Percentiles rank a stretch among this genome's conserved stretches.
Conservation (phyloP, 805 yeast genomes). For the Jamesozyma jinghongensis region DNA sequence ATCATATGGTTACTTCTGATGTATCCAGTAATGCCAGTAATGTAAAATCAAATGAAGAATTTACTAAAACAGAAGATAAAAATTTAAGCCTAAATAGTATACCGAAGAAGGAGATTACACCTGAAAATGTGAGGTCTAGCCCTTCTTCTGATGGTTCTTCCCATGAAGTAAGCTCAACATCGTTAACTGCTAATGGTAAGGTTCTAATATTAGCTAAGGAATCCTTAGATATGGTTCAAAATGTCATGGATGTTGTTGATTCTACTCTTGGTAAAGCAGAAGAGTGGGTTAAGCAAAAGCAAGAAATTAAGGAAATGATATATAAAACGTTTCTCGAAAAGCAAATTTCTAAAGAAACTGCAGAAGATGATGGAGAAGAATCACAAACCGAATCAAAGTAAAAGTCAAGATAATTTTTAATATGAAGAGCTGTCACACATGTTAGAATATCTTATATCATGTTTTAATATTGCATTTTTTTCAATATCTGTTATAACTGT, state of each 20-base stretch:
- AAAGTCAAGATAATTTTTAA: too few relatives aligned
- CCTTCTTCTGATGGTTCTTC: background rate
- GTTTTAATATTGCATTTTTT: too few relatives aligned
- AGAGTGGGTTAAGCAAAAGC: conserved; percentile 56
- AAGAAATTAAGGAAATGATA: conserved; percentile 28
- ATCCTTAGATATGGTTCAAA: conserved; percentile 76
- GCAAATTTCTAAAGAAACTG: conserved; percentile 1
- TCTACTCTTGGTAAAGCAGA: conserved; percentile 82
- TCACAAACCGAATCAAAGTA: too few relatives aligned
- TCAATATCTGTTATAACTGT: too few relatives aligned
- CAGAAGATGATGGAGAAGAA: too few relatives aligned
- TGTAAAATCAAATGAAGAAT: background rate
- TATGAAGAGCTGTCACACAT: too few relatives aligned
- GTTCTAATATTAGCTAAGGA: conserved; percentile 80
- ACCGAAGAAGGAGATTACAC: background rate
- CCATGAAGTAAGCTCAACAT: background rate
- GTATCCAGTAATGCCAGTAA: background rate
- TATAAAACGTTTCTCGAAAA: conserved; percentile 12
- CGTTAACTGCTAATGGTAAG: conserved; percentile 51
- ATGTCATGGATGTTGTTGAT: conserved; percentile 75
- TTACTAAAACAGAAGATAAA: background rate
- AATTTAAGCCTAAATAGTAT: background rate
- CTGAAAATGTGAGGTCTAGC: background rate
- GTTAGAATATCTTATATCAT: background rate
- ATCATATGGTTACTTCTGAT: background rate